phyloP scores from a whole-genome alignment of 768 basidiomycete species.

The Lyophyllum semitale region DNA sequence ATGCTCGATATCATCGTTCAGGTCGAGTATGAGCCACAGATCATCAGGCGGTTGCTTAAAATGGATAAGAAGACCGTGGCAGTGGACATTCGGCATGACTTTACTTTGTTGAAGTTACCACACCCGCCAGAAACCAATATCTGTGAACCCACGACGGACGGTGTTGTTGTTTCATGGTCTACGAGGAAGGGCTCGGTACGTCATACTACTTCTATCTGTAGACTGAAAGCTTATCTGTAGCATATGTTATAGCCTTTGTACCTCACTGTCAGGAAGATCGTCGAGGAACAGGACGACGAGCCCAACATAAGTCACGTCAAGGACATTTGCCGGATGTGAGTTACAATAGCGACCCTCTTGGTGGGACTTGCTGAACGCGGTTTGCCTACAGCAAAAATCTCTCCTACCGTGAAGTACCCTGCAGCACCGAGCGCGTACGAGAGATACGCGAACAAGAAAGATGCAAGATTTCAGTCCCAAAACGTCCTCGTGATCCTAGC shows the following conservation, averaged over 20 bases:
- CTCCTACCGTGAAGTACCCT: not conserved
- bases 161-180: constrained; percentile 7
- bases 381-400: not conserved
- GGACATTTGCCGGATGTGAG: constrained; percentile 3
- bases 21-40: constrained; percentile 4
- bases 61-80: not conserved
- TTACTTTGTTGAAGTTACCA: constrained; percentile 7
- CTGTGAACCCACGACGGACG: not conserved
- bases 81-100: constrained; percentile 1
- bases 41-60: not conserved
- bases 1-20: constrained; percentile 9
- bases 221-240: not conserved
- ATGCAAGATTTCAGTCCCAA: not conserved
- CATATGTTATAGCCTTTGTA: constrained; percentile 3
- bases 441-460: not conserved
- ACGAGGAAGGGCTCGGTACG: not conserved
- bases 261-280: not conserved
- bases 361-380: not conserved
- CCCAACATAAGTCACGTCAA: not conserved
- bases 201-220: not conserved
- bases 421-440: not conserved
- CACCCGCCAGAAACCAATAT: constrained; percentile 13
- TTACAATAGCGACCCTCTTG: not conserved
- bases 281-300: not conserved
- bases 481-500: not conserved